phyloP scores from a whole-genome alignment of 2,329 filamentous ascomycete species.

The Diplodia intermedia region DNA sequence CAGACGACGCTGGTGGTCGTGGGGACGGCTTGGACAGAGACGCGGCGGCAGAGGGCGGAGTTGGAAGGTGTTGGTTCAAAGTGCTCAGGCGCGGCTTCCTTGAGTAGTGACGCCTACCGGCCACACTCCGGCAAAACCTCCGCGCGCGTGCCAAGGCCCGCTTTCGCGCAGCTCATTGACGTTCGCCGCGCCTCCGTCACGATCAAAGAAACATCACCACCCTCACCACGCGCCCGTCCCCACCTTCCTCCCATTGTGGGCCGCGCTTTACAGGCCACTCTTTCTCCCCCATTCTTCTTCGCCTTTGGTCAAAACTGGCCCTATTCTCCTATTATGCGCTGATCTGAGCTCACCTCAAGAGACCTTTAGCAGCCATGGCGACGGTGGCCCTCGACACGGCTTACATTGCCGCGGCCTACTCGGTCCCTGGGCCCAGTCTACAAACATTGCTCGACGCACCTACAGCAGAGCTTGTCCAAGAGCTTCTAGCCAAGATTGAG shows the following conservation, averaged over 20 bases:
- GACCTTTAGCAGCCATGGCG: conserved; percentile 59
- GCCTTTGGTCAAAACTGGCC: conserved; percentile 21
- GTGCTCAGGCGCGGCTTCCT: not conserved
- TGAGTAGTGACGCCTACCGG: conserved; percentile 9
- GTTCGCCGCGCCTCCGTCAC: conserved; percentile 31
- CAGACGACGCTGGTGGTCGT: too few relatives aligned
- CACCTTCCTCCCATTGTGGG: conserved; percentile 18
- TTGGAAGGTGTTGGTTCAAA: not conserved
- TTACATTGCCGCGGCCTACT: conserved; percentile 75
- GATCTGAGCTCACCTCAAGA: conserved; percentile 20
- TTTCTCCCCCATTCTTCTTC: conserved; percentile 35
- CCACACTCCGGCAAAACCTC: not conserved
- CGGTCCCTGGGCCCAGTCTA: conserved; percentile 70
- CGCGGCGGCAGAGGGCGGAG: not conserved
- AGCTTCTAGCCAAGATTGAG: conserved; percentile 76
- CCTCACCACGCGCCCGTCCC: conserved; percentile 16
- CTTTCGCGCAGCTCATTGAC: conserved; percentile 30
- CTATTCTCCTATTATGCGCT: conserved; percentile 29
- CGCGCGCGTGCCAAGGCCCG: conserved; percentile 12
- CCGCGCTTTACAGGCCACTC: conserved; percentile 32
- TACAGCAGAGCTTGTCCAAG: conserved; percentile 78
- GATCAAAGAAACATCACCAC: conserved; percentile 29
- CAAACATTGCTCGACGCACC: conserved; percentile 68
- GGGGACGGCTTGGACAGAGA: not conserved
- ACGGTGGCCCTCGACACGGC: conserved; percentile 69